These are phyloP conservation scores for Dryadomyces quercus-mongolicae DNA, from an alignment of 2,329 filamentous ascomycete species.

Conservation along the genomic window DNA sequence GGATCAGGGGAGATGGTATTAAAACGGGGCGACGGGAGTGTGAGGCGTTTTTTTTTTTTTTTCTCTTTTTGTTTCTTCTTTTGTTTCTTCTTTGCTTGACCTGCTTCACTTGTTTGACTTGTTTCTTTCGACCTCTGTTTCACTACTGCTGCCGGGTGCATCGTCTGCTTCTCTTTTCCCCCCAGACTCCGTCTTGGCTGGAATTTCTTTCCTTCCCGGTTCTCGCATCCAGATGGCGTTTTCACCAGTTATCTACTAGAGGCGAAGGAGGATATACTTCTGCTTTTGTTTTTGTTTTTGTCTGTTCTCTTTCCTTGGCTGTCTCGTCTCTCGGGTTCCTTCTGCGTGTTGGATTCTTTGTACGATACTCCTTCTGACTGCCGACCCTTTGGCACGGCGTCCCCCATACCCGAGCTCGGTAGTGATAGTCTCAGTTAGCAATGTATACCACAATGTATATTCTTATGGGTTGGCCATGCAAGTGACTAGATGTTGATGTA, in stretches of 20 bases:
- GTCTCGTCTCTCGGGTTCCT: background rate
- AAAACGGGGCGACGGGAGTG: background rate
- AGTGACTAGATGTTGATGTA: too few species aligned
- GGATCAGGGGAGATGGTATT: background rate
- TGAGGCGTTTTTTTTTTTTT: background rate
- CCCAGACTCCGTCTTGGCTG: too few species aligned
- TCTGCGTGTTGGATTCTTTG: background rate
- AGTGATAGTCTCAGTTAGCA: too few species aligned
- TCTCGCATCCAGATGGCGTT: conserved; percentile 3
- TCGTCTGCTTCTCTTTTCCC: background rate
- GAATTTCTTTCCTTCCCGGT: background rate
- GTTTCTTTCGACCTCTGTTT: background rate
- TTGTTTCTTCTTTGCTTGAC: background rate
- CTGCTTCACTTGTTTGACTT: background rate
- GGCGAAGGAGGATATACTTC: background rate
- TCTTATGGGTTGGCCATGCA: too few species aligned
- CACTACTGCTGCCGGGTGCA: too few species aligned
- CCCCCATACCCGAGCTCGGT: too few species aligned
- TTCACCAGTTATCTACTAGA: background rate
- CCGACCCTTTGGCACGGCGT: too few species aligned
- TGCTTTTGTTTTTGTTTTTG: too few species aligned
- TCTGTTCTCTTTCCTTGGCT: background rate
- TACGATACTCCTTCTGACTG: background rate
- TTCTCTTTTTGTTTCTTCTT: background rate
- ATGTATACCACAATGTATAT: too few species aligned